Base-by-base conservation (phyloP, 176 grass and related monocot genomes). In the Stipa capillata region DNA sequence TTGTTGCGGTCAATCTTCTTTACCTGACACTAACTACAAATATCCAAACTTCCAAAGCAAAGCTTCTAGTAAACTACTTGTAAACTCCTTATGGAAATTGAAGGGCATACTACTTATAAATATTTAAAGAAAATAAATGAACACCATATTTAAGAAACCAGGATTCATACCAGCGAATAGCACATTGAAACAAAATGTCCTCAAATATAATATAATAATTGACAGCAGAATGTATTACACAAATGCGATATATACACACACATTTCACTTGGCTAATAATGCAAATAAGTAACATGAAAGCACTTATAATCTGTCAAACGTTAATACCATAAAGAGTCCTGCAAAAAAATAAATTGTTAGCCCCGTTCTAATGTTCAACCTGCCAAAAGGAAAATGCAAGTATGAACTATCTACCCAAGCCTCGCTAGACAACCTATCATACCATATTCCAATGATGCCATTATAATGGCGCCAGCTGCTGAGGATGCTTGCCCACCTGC, bases 361-460 rank as follows among this genome's bases (percentile, higher is more conserved):
- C 41, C 47, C 23, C 57, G 44, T 43, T 58, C 49, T 71, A 75
- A 43, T 52, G 56, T 64, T 53, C 57, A 52, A 42, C 43, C 57
- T 68, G 62, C 55, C 28, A 78, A 74, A 73, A 84, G 45, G 27
- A 32, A 73, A 82, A 36, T 15, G 17, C 58, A 65, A 74, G 70
- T 65, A 87, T 77, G 47, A 90, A 50, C 74, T 79, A 65, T 85
- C 61, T 59, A 64, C 77, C 61, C n/a, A 18, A 89, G 43, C 76
- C 63, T 77, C 17, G 17, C 70, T 78, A 79, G 2, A 86, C 84
- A 87, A 66, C 81, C 83, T 83, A 89, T 83, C 83, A 81, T 89
- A 91, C 85, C 88, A 86, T 91, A 87, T 83, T 66, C 63, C 79
- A 84, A 48, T 88, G 78, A 59, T 77, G 82, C 41, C 33, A 40